Percentiles rank a stretch among this genome's conserved stretches.
Evolutionary conservation across 75 land plant species (phyloP).

Genomic region (Isoetes taiwanensis): DNA sequence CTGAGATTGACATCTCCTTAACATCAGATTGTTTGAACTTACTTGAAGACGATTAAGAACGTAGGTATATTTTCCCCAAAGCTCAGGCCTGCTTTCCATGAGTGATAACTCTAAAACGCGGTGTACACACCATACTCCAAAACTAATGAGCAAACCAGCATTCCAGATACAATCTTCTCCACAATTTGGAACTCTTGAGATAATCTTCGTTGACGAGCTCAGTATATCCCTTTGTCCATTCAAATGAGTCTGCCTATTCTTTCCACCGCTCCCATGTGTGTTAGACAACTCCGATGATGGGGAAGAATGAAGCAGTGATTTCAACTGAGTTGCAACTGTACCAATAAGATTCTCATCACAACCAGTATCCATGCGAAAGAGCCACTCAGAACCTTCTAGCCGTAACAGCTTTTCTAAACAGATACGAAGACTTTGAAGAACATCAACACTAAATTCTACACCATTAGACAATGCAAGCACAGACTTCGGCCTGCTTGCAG

Average conservation of each 20-base stretch:
- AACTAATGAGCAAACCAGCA: slow-evolving; percentile 53
- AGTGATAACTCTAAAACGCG: slow-evolving; percentile 64
- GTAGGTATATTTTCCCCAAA: slow-evolving; percentile 98
- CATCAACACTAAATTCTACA: slow-evolving; percentile 24
- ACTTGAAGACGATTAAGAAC: slow-evolving; percentile 99
- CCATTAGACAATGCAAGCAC: background rate
- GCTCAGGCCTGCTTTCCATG: slow-evolving; percentile 97
- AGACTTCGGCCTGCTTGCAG: background rate
- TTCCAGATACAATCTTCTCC: slow-evolving; percentile 80
- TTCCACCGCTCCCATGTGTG: background rate
- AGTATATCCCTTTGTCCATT: no score
- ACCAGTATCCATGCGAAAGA: slow-evolving; percentile 64
- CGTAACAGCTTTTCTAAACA: slow-evolving; percentile 57
- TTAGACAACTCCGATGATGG: background rate
- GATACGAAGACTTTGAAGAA: slow-evolving; percentile 42
- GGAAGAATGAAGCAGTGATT: slow-evolving; percentile 31
- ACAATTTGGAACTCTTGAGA: slow-evolving; percentile 39
- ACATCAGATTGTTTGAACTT: background rate
- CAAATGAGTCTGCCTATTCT: background rate
- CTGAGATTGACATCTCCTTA: background rate
- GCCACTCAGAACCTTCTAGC: slow-evolving; percentile 90
- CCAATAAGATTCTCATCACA: slow-evolving; percentile 77
- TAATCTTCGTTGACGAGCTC: no score
- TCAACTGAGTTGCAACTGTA: slow-evolving; percentile 50
- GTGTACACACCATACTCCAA: slow-evolving; percentile 97